Conservation (phyloP, 148 eudicot species). For the Chenopodium suecicum region DNA sequence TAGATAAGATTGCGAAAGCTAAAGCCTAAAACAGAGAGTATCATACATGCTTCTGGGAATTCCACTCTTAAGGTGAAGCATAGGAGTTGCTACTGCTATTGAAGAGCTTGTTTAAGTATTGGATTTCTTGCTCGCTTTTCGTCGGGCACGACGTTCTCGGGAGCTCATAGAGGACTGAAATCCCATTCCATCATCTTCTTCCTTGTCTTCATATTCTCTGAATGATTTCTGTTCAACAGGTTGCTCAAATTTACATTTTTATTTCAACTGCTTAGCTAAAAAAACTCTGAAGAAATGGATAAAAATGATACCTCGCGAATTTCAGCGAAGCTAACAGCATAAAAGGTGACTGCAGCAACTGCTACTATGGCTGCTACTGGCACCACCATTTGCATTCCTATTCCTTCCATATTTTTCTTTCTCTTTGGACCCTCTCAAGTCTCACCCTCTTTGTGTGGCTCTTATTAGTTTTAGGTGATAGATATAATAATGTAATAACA, state of each 20-base stretch:
- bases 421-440: not conserved
- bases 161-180: conserved; percentile 54
- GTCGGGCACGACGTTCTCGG: conserved; percentile 54
- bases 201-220: conserved; percentile 46
- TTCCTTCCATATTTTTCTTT: conserved; percentile 42
- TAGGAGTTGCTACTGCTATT: not conserved
- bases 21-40: not conserved
- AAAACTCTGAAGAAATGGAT: not conserved
- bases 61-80: not conserved
- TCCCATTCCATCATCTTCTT: conserved; percentile 37
- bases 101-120: not conserved
- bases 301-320: conserved; percentile 50
- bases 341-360: conserved; percentile 72
- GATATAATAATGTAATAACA: not conserved
- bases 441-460: conserved; percentile 13
- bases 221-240: conserved; percentile 49
- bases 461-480: not conserved
- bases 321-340: conserved; percentile 70
- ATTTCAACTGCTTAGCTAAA: no score
- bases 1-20: not conserved
- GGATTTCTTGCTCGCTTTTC: conserved; percentile 50
- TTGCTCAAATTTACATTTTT: not conserved
- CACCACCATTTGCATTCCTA: conserved; percentile 42
- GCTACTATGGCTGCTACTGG: conserved; percentile 60
- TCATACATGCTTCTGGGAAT: not conserved